Conservation (phyloP, 148 eudicot genomes). For the Fagopyrum esculentum region DNA sequence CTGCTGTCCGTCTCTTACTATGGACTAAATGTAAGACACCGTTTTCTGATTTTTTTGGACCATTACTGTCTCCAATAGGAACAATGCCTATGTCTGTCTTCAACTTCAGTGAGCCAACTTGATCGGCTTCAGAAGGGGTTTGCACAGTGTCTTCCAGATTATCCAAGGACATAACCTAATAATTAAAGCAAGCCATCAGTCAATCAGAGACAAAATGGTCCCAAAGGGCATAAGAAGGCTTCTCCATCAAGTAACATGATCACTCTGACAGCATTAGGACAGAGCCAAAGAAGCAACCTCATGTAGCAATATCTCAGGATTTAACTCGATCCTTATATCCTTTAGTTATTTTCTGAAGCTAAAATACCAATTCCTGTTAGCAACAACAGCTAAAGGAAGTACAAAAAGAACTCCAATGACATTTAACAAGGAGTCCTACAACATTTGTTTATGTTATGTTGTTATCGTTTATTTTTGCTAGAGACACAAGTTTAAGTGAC, state of each 20-base stretch:
- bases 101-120: not conserved
- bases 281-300: not conserved
- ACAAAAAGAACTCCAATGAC: not conserved
- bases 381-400: not conserved
- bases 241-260: not conserved
- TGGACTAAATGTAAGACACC: slow-evolving; percentile 10
- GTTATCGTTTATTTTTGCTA: not conserved
- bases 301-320: not conserved
- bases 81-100: slow-evolving; percentile 19
- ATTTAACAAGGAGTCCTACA: not conserved
- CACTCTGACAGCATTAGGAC: not conserved
- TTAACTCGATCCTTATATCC: not conserved
- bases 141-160: slow-evolving; percentile 5
- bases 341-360: not conserved
- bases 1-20: slow-evolving; percentile 13
- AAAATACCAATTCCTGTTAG: not conserved
- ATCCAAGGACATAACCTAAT: not conserved
- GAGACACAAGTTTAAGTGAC: not conserved
- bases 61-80: slow-evolving; percentile 23
- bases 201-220: not conserved
- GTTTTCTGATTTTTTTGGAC: slow-evolving; percentile 12
- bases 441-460: not conserved
- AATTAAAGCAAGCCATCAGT: not conserved
- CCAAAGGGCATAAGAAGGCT: not conserved
- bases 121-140: slow-evolving; percentile 1